phyloP scores from a whole-genome alignment of 2,329 filamentous ascomycete genomes.

The Colletotrichum paranaense region DNA sequence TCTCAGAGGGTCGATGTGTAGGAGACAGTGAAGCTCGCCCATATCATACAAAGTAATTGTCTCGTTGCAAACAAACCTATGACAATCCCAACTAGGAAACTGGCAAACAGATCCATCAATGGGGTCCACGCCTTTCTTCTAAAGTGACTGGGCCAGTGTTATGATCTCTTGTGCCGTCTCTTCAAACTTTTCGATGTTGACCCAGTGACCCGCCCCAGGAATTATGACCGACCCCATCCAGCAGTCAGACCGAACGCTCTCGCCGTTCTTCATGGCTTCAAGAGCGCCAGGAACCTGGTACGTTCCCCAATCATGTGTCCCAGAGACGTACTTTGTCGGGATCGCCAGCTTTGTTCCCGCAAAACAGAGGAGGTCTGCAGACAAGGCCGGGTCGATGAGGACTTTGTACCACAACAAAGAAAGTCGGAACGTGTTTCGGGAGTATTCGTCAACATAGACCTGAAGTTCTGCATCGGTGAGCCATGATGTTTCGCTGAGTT shows the following conservation, averaged over 20 bases:
- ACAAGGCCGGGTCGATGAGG: constrained; percentile 58
- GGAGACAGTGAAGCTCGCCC: neutral
- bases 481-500: constrained; percentile 53
- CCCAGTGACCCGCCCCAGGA: constrained; percentile 75
- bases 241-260: constrained; percentile 57
- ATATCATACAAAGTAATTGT: neutral
- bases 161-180: neutral
- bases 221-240: constrained; percentile 65
- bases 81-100: neutral
- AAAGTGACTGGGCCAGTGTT: neutral
- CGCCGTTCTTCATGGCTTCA: constrained; percentile 47
- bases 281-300: constrained; percentile 74
- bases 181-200: constrained; percentile 73
- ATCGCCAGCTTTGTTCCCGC: constrained; percentile 71
- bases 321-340: constrained; percentile 71
- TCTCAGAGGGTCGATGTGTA: neutral
- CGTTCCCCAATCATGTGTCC: constrained; percentile 74
- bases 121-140: neutral
- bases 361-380: constrained; percentile 67
- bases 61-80: neutral
- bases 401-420: constrained; percentile 76
- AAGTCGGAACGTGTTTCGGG: constrained; percentile 72
- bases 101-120: neutral
- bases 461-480: constrained; percentile 66
- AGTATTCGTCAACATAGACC: constrained; percentile 71